Conservation (phyloP, 306 rosid species). For the Casuarina cunninghamiana region DNA sequence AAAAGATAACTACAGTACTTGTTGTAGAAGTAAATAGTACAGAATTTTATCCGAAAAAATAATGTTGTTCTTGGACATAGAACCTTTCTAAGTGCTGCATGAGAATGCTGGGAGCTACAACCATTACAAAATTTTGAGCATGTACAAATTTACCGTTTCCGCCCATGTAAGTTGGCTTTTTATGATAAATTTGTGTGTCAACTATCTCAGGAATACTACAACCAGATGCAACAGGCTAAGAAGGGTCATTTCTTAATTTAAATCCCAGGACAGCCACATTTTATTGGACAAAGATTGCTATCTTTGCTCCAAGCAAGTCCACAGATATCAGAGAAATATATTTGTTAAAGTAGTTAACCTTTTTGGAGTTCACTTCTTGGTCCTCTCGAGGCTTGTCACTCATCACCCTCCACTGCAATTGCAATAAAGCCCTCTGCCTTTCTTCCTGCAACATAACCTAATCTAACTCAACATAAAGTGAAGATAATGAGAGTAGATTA, state of each 20-base stretch:
- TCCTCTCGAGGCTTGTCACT: constrained; percentile 80
- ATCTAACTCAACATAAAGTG: constrained; percentile 12
- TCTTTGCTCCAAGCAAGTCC: constrained; percentile 4
- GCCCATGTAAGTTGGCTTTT: neutral
- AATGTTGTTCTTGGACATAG: neutral
- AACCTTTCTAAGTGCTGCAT: neutral
- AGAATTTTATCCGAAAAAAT: neutral
- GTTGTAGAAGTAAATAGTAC: neutral
- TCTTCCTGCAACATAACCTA: constrained; percentile 68
- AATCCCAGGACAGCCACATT: neutral
- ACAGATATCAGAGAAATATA: constrained; percentile 18
- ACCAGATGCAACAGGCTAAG: neutral
- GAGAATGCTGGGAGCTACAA: neutral
- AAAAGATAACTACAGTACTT: neutral
- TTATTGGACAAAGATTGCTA: constrained; percentile 16
- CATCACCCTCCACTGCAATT: constrained; percentile 98
- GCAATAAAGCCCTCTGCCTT: constrained; percentile 88
- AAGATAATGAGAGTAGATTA: constrained; percentile 14
- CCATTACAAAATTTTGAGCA: neutral
- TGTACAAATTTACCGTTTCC: neutral
- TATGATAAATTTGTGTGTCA: neutral
- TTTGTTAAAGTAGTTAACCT: constrained; percentile 45
- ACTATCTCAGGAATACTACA: neutral
- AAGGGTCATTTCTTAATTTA: neutral
- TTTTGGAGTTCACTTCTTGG: constrained; percentile 83